Conservation (phyloP, 2,329 filamentous ascomycete species). For the Bipolaris oryzae region DNA sequence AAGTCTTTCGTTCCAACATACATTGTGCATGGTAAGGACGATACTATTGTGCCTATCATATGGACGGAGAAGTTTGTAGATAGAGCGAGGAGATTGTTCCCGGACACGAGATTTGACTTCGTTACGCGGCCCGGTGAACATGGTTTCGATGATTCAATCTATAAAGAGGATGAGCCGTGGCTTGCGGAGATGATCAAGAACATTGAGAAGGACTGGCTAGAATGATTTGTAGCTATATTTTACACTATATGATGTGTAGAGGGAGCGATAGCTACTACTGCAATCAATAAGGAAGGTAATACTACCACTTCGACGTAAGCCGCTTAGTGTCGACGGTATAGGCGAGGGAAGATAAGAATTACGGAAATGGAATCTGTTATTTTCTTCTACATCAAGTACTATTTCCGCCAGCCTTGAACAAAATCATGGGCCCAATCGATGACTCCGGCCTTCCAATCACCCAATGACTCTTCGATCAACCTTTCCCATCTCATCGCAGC, state of each 20-base stretch:
- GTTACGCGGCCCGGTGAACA: constrained; percentile 30
- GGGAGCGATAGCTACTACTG: neutral
- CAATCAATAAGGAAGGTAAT: neutral
- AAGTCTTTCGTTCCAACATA: constrained; percentile 35
- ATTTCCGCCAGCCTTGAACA: constrained; percentile 81
- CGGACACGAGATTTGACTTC: constrained; percentile 2
- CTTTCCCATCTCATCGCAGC: constrained; percentile 86
- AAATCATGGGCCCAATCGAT: constrained; percentile 95
- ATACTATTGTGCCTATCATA: constrained; percentile 36
- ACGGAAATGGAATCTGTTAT: neutral
- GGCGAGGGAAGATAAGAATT: neutral
- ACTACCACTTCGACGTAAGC: neutral
- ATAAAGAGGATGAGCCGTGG: constrained; percentile 38
- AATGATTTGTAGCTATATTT: neutral
- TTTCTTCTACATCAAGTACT: neutral
- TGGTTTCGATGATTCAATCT: constrained; percentile 39
- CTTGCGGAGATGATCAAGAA: constrained; percentile 35
- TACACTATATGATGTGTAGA: neutral
- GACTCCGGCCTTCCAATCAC: constrained; percentile 84
- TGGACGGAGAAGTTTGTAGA: constrained; percentile 35
- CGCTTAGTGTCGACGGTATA: neutral
- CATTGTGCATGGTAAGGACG: constrained; percentile 40
- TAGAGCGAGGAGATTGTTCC: constrained; percentile 25
- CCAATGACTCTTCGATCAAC: constrained; percentile 85
- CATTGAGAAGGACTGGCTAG: constrained; percentile 38